Base-by-base conservation (phyloP, 2,329 filamentous ascomycete genomes). In the Fusarium paranaense region DNA sequence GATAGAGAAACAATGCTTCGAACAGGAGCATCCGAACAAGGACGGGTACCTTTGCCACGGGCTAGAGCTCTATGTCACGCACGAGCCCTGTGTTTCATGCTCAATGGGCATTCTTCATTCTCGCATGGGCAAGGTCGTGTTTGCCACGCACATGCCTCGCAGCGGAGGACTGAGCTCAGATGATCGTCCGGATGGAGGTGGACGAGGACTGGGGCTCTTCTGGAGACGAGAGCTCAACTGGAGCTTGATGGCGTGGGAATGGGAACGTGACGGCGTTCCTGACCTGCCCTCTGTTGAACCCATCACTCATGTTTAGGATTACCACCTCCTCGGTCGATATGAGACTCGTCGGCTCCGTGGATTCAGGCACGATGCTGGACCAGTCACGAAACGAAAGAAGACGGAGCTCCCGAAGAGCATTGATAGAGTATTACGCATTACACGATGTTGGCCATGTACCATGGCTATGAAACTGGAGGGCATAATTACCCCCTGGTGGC, bases 71-170 rank as follows among this genome's bases (percentile, higher is more conserved):
- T 98, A 98, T 84, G 87, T 97, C 70, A 98, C 95, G 3, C 95
- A 98, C 80, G 97, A 99, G 84, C 97, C 97, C 6, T 99, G 97
- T 81, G 90, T 97, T 69, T 97, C 97, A 90, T 99, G 97, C 84
- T 95, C 94, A 38, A 98, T 98, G 97, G 97, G 94, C 2, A 93
- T 98, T 76, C 87, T 98, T 25, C 95, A 98, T 81, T 98, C 96
- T 10, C 91, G 97, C 60, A 98, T 99, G 88, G 92, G 94, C 52
- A 92, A 93, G 62, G 93, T 95, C 61, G 89, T 97, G 42, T 97
- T 98, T 83, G 91, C 90, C 72, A 88, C 91, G 71, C 90, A 94
- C 64, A 97, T 97, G 93, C 89, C 90, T 56, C 85, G 90, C 72
- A 97, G 94, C 14, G 96, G 96, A 59, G 95, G 94, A 50, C 87